Percentiles rank a stretch among this genome's conserved stretches.
Evolutionary conservation across 345 rosid species (phyloP).

Genomic region (Microthlaspi erraticum): DNA sequence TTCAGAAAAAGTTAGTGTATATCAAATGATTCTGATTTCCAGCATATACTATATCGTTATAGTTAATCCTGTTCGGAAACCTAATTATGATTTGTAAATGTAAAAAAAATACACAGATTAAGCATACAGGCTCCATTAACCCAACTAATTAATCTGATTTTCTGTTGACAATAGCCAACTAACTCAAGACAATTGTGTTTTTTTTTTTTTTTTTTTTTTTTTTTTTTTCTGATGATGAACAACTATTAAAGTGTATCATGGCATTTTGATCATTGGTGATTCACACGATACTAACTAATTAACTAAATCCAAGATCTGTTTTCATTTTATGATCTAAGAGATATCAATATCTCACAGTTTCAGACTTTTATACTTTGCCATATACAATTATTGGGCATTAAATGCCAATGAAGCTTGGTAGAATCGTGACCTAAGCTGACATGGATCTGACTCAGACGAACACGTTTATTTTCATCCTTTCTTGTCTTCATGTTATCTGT

Average conservation of each 20-base stretch:
- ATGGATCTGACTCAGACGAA: slow-evolving; percentile 41
- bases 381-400: slow-evolving; percentile 2
- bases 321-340: background rate
- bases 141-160: too few species aligned
- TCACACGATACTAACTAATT: background rate
- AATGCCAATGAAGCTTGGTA: background rate
- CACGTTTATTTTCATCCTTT: slow-evolving; percentile 15
- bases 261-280: background rate
- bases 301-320: background rate
- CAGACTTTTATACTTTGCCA: background rate
- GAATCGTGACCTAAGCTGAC: slow-evolving; percentile 13
- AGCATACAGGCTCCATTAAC: too few species aligned
- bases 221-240: too few species aligned
- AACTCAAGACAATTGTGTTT: too few species aligned
- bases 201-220: too few species aligned
- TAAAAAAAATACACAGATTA: too few species aligned
- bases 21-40: too few species aligned
- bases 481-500: slow-evolving; percentile 24
- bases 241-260: background rate
- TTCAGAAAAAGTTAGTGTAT: too few species aligned
- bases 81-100: too few species aligned
- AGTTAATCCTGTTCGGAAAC: too few species aligned
- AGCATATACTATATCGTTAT: too few species aligned
- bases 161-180: too few species aligned
- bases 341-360: background rate